Conservation (phyloP, 345 rosid genomes). For the Gossypium ekmanianum region DNA sequence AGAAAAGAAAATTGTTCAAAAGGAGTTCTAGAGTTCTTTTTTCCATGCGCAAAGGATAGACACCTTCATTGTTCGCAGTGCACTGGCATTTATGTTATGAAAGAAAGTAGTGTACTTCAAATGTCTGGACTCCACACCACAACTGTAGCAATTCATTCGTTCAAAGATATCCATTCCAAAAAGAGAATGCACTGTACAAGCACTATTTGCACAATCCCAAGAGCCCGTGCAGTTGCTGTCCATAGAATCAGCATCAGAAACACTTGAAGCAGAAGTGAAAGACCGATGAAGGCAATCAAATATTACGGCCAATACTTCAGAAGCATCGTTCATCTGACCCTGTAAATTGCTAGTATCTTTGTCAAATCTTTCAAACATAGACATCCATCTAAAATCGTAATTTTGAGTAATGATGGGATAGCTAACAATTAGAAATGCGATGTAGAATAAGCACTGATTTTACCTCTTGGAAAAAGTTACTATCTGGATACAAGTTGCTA, state of each 20-base stretch:
- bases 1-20: background rate
- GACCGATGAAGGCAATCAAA: constrained; percentile 91
- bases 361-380: constrained; percentile 4
- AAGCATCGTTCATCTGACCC: constrained; percentile 99
- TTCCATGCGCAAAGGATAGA: background rate
- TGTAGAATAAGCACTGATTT: constrained; percentile 17
- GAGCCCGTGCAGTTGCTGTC: constrained; percentile 59
- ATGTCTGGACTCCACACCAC: constrained; percentile 81
- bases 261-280: constrained; percentile 50
- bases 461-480: constrained; percentile 96
- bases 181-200: constrained; percentile 79
- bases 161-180: constrained; percentile 92
- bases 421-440: constrained; percentile 1
- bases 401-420: constrained; percentile 2
- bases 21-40: background rate
- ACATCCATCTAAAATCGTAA: constrained; percentile 5
- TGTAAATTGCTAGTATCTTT: constrained; percentile 34
- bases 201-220: constrained; percentile 71
- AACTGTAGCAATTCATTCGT: constrained; percentile 70
- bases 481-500: constrained; percentile 85
- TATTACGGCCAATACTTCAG: constrained; percentile 86
- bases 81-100: constrained; percentile 89
- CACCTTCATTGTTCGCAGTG: constrained; percentile 89
- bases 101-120: constrained; percentile 87
- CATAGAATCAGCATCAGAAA: constrained; percentile 59